Conservation (phyloP, 371 early-diverging fungal species). For the Mycotypha africana region DNA sequence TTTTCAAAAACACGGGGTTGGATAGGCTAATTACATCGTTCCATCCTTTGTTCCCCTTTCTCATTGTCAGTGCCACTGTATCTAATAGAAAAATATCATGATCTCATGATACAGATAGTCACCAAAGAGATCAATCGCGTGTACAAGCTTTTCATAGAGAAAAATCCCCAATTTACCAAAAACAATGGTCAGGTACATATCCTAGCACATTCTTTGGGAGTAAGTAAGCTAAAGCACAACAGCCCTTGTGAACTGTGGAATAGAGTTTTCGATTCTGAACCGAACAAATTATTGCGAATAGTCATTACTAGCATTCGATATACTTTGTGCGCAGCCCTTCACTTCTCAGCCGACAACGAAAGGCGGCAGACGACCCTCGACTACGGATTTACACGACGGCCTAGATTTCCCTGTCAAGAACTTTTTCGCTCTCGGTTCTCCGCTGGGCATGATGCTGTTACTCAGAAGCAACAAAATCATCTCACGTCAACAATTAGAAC, state of each 20-base stretch:
- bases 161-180: slow-evolving; percentile 67
- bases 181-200: slow-evolving; percentile 70
- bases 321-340: slow-evolving; percentile 62
- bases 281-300: slow-evolving; percentile 2
- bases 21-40: background rate
- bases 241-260: background rate
- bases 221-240: slow-evolving; percentile 8
- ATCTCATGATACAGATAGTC: slow-evolving; percentile 73
- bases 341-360: background rate
- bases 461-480: slow-evolving; percentile 61
- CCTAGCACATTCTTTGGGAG: slow-evolving; percentile 80
- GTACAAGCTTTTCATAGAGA: slow-evolving; percentile 59
- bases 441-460: slow-evolving; percentile 71
- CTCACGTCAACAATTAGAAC: too few species aligned
- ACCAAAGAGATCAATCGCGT: slow-evolving; percentile 74
- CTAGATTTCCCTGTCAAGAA: slow-evolving; percentile 46
- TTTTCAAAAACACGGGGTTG: too few species aligned
- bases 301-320: slow-evolving; percentile 74
- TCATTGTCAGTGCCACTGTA: slow-evolving; percentile 68
- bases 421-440: slow-evolving; percentile 74
- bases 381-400: slow-evolving; percentile 1
- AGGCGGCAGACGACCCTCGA: too few species aligned
- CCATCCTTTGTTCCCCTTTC: too few species aligned
- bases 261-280: background rate
- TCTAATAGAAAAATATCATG: slow-evolving; percentile 76